These are phyloP conservation scores for Rhizoclosmatium sp. DNA, from an alignment of 192 early-diverging fungal genomes.

Conservation along the genomic window DNA sequence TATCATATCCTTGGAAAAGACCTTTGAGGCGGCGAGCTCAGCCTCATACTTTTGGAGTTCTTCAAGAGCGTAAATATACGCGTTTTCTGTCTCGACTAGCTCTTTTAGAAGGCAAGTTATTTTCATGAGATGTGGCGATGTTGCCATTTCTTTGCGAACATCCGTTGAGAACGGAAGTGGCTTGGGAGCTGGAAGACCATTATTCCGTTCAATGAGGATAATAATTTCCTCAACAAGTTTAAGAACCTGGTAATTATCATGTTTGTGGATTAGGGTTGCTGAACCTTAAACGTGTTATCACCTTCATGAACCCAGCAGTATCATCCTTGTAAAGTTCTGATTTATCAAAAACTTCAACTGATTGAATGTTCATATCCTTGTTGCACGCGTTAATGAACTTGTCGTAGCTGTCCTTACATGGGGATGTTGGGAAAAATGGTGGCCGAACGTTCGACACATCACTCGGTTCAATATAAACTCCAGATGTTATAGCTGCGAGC, in stretches of 20 bases:
- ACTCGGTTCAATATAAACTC: slow-evolving; percentile 38
- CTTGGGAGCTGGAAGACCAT: slow-evolving; percentile 62
- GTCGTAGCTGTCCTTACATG: slow-evolving; percentile 85
- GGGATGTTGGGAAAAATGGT: slow-evolving; percentile 53
- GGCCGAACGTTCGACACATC: slow-evolving; percentile 47
- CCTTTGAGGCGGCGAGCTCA: slow-evolving; percentile 57
- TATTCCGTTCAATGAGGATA: slow-evolving; percentile 74
- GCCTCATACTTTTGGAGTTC: slow-evolving; percentile 62
- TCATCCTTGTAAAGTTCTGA: slow-evolving; percentile 92
- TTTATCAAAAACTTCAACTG: slow-evolving; percentile 82
- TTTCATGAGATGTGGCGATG: slow-evolving; percentile 87
- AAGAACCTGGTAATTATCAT: slow-evolving; percentile 65
- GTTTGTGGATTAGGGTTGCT: not conserved
- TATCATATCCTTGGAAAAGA: slow-evolving; percentile 82
- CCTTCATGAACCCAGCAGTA: slow-evolving; percentile 97
- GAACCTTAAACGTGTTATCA: slow-evolving; percentile 33
- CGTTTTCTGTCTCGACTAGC: slow-evolving; percentile 92
- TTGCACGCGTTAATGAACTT: slow-evolving; percentile 84
- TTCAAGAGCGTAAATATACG: slow-evolving; percentile 90
- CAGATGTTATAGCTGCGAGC: slow-evolving; percentile 37
- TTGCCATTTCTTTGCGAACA: slow-evolving; percentile 4
- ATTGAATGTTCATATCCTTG: slow-evolving; percentile 62
- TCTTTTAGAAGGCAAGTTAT: slow-evolving; percentile 88
- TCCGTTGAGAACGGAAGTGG: slow-evolving; percentile 53
- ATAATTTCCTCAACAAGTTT: slow-evolving; percentile 83